These are phyloP conservation scores for Sarcomyxa edulis DNA, from an alignment of 768 basidiomycete genomes.

Conservation along the genomic window DNA sequence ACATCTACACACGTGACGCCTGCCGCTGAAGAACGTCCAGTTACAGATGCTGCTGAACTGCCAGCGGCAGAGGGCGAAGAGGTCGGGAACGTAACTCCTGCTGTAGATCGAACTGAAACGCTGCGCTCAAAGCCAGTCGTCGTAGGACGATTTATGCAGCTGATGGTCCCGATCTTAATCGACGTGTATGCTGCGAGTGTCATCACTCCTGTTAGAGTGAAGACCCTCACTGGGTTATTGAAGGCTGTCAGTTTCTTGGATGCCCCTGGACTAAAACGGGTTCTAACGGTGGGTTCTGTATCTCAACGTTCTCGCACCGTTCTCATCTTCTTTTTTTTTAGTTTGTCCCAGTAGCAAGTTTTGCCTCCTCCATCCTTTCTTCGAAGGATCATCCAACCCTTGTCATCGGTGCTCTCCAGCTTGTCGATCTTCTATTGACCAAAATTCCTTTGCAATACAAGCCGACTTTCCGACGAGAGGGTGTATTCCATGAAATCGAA, in stretches of 20 bases:
- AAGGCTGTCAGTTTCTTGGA: constrained; percentile 92
- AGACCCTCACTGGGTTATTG: constrained; percentile 81
- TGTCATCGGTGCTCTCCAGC: constrained; percentile 84
- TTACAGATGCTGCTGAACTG: constrained; percentile 18
- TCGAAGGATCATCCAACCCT: constrained; percentile 86
- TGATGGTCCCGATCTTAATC: constrained; percentile 89
- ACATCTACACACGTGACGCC: constrained; percentile 14
- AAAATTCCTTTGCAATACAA: constrained; percentile 85
- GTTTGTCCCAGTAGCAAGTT: constrained; percentile 94
- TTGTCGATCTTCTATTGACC: constrained; percentile 84
- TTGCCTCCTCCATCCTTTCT: constrained; percentile 90
- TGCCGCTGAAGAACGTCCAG: constrained; percentile 22
- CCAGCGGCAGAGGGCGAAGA: constrained; percentile 39
- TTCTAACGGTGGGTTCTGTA: constrained; percentile 62
- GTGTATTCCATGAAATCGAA: constrained; percentile 94
- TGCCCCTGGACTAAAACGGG: constrained; percentile 63
- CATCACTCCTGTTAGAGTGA: constrained; percentile 77
- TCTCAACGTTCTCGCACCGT: constrained; percentile 3
- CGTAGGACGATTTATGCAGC: constrained; percentile 78
- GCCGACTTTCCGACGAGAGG: constrained; percentile 88
- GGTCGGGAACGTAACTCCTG: constrained; percentile 23
- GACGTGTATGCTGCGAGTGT: constrained; percentile 99
- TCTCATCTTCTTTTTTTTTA: constrained; percentile 24
- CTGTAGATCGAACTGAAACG: constrained; percentile 65
- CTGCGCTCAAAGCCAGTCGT: constrained; percentile 70